Evolutionary conservation across 139 green algal genomes (phyloP).

Genomic region (Coccomyxa sp.): DNA sequence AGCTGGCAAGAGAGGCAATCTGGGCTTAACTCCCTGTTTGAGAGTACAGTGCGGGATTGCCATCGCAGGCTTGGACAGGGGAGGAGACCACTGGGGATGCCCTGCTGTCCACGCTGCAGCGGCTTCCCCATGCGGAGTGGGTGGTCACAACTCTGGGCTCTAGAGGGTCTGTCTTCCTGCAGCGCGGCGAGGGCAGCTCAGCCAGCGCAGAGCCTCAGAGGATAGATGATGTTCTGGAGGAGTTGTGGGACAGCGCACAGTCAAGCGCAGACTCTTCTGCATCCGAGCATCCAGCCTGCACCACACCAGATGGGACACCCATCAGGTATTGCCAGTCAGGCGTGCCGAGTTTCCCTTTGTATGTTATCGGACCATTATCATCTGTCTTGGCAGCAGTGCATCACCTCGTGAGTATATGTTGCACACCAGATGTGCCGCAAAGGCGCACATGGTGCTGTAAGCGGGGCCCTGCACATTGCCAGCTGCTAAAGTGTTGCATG

Average conservation of each 20-base stretch:
- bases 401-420: too few relatives aligned
- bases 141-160: conserved; percentile 67
- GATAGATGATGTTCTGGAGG: conserved; percentile 9
- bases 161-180: conserved; percentile 65
- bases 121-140: conserved; percentile 61
- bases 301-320: conserved; percentile 1
- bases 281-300: conserved; percentile 5
- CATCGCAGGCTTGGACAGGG: conserved; percentile 11
- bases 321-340: too few relatives aligned
- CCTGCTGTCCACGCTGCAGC: conserved; percentile 47
- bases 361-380: too few relatives aligned
- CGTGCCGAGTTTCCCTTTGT: too few relatives aligned
- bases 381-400: too few relatives aligned
- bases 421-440: too few relatives aligned
- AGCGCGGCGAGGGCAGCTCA: conserved; percentile 10
- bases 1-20: background rate
- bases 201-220: background rate
- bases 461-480: background rate
- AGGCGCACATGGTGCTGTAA: background rate
- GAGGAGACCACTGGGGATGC: conserved; percentile 63
- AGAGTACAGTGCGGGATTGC: background rate
- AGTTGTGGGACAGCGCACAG: conserved; percentile 5
- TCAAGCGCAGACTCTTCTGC: background rate
- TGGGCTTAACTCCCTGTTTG: background rate
- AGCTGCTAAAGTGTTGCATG: background rate